Percentiles rank a stretch among this genome's conserved stretches.
Conservation (phyloP, 2,329 filamentous ascomycete species). For the Corynespora cassiicola region DNA sequence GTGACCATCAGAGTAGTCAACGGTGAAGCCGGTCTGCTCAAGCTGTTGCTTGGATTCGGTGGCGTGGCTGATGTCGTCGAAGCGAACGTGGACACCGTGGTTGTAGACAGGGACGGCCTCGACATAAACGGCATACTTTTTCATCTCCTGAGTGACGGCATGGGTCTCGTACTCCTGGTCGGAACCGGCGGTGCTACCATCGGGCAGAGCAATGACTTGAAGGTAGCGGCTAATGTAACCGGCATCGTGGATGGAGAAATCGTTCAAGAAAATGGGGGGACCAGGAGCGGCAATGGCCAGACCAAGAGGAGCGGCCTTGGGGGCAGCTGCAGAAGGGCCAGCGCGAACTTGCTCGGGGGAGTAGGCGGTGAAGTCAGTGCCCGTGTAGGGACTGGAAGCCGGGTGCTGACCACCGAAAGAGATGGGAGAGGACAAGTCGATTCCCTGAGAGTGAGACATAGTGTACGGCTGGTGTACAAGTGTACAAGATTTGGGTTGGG, state of each 20-base stretch:
- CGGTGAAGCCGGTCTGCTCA: slow-evolving; percentile 22
- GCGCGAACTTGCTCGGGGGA: slow-evolving; percentile 30
- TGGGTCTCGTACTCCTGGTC: slow-evolving; percentile 31
- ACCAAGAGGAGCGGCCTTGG: not conserved
- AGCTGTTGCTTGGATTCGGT: slow-evolving; percentile 31
- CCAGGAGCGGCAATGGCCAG: not conserved
- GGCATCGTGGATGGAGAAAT: slow-evolving; percentile 24
- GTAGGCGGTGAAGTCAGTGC: slow-evolving; percentile 36
- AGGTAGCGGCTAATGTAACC: slow-evolving; percentile 35
- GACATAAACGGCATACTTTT: slow-evolving; percentile 37
- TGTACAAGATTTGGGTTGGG: slow-evolving; percentile 28
- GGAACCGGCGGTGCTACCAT: slow-evolving; percentile 25
- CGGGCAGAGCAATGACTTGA: slow-evolving; percentile 23
- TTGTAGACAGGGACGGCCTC: slow-evolving; percentile 24
- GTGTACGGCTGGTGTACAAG: slow-evolving; percentile 22
- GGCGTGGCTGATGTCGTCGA: slow-evolving; percentile 48
- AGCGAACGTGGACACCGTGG: slow-evolving; percentile 38
- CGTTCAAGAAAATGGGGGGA: slow-evolving; percentile 29
- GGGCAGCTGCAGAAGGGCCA: not conserved
- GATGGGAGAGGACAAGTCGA: slow-evolving; percentile 19
- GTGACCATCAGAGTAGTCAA: slow-evolving; percentile 26
- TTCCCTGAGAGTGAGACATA: slow-evolving; percentile 30
- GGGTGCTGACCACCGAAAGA: slow-evolving; percentile 27
- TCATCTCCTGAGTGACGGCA: slow-evolving; percentile 34
- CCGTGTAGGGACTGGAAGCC: slow-evolving; percentile 31